Evolutionary conservation across 192 early-diverging fungal species (phyloP).

Genomic region (Coemansia reversa): DNA sequence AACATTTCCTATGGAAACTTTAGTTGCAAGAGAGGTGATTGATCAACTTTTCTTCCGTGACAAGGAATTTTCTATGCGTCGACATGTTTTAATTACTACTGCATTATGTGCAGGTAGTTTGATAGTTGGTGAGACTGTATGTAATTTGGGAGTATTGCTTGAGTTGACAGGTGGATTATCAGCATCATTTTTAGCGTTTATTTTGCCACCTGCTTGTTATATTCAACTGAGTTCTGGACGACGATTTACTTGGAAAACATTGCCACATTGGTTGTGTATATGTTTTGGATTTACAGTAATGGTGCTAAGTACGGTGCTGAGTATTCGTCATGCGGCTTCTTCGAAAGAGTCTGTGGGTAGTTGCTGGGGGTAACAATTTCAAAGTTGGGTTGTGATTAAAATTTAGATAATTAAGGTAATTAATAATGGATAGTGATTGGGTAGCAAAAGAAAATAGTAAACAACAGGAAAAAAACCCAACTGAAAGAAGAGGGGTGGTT

Average conservation of each 20-base stretch:
- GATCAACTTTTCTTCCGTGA: slow-evolving; percentile 57
- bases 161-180: slow-evolving; percentile 89
- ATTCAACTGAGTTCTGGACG: slow-evolving; percentile 68
- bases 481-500: no score
- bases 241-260: slow-evolving; percentile 57
- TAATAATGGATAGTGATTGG: background rate
- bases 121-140: slow-evolving; percentile 70
- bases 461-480: slow-evolving; percentile 4
- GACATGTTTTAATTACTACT: slow-evolving; percentile 71
- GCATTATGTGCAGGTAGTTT: slow-evolving; percentile 63
- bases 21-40: slow-evolving; percentile 85
- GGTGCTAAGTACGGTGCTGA: slow-evolving; percentile 39
- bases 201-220: slow-evolving; percentile 81
- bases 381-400: background rate
- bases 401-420: background rate
- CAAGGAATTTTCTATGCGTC: slow-evolving; percentile 54
- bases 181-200: slow-evolving; percentile 84
- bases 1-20: slow-evolving; percentile 85
- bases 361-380: slow-evolving; percentile 31
- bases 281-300: slow-evolving; percentile 62
- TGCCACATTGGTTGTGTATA: slow-evolving; percentile 69
- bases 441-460: slow-evolving; percentile 8
- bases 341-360: slow-evolving; percentile 2
- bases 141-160: slow-evolving; percentile 80
- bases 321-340: slow-evolving; percentile 23